These are phyloP conservation scores for Sesbania bispinosa DNA, from an alignment of 306 rosid genomes.

Conservation along the genomic window DNA sequence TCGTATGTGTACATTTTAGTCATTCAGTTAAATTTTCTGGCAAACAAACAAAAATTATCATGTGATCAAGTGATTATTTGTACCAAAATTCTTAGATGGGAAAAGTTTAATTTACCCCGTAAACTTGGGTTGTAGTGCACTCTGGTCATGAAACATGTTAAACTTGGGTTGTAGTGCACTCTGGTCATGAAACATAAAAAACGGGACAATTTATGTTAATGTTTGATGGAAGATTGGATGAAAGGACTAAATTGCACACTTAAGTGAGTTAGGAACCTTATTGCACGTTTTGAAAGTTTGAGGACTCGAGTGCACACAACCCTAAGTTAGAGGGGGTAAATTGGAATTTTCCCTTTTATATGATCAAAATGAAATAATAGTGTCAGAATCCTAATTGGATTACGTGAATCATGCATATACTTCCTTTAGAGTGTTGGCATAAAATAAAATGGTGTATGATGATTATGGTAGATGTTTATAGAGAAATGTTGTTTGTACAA, in stretches of 20 bases:
- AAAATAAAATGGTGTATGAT: background rate
- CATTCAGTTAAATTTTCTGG: background rate
- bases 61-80: background rate
- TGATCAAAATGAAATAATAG: slow-evolving; percentile 3
- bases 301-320: background rate
- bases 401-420: background rate
- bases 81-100: background rate
- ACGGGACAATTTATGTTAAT: background rate
- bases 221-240: background rate
- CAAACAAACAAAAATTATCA: background rate
- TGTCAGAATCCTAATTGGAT: background rate
- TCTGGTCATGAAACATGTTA: too few species aligned
- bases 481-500: too few species aligned
- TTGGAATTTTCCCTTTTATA: background rate
- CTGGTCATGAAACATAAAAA: background rate
- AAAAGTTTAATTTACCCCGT: background rate
- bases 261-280: background rate
- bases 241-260: background rate
- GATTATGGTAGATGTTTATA: background rate
- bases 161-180: too few species aligned
- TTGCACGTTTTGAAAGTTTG: background rate
- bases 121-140: background rate
- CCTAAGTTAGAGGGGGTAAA: background rate
- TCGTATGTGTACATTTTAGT: background rate
- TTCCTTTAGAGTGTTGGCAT: background rate